Conservation (phyloP, 306 rosid genomes). For the Acacia crassicarpa region DNA sequence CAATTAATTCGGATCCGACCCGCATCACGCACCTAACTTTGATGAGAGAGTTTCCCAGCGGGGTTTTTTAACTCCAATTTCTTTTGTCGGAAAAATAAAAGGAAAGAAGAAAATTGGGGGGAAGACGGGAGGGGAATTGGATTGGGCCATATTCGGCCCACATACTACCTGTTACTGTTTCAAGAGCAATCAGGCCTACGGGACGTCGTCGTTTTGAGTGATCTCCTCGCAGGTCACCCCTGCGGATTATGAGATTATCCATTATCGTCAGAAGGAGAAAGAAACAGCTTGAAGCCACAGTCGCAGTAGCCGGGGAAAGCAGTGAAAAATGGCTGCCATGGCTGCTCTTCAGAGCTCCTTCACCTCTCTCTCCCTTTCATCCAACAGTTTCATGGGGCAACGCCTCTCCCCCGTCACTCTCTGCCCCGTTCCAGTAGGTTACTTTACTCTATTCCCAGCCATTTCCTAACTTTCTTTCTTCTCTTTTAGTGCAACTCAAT, state of each 20-base stretch:
- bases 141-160: neutral
- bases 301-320: conserved; percentile 19
- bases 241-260: conserved; percentile 41
- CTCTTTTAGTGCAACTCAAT: neutral
- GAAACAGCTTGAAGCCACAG: conserved; percentile 4
- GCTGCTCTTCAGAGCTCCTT: conserved; percentile 83
- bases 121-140: neutral
- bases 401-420: conserved; percentile 57
- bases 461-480: neutral
- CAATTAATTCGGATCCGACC: too few relatives aligned
- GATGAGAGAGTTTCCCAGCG: too few relatives aligned
- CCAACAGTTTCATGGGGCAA: conserved; percentile 85
- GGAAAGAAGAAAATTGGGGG: neutral
- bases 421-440: conserved; percentile 49
- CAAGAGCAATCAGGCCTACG: neutral
- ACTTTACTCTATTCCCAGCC: neutral
- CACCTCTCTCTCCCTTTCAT: conserved; percentile 70
- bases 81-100: too few relatives aligned
- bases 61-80: neutral
- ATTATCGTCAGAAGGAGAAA: conserved; percentile 14
- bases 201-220: conserved; percentile 38
- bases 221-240: neutral
- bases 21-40: too few relatives aligned
- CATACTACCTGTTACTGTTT: neutral
- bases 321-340: conserved; percentile 79